These are phyloP conservation scores for Aspergillus heteromorphus DNA, from an alignment of 495 filamentous ascomycete species.

Conservation along the genomic window DNA sequence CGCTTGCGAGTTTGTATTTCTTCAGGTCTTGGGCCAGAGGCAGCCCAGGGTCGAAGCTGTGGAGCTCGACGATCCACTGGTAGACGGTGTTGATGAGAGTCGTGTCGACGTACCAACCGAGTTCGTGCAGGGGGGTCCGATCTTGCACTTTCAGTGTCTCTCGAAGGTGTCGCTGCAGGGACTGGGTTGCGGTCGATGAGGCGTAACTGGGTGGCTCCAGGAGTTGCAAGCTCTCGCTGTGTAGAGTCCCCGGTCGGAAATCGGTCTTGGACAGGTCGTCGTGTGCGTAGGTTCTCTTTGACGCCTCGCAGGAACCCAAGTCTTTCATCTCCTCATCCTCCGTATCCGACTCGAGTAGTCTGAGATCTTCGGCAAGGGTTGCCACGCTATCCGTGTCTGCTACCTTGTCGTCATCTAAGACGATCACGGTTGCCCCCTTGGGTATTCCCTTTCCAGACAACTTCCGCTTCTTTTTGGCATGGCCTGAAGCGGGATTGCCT, in stretches of 20 bases:
- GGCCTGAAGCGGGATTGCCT: conserved; percentile 16
- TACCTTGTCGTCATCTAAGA: neutral
- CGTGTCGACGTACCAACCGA: conserved; percentile 81
- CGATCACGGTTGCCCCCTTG: neutral
- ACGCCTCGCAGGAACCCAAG: neutral
- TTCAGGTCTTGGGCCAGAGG: conserved; percentile 77
- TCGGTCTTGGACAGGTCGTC: conserved; percentile 38
- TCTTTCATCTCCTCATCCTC: neutral
- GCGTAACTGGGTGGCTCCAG: conserved; percentile 65
- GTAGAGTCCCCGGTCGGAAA: conserved; percentile 62
- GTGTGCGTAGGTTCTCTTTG: neutral
- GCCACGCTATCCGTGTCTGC: conserved; percentile 8
- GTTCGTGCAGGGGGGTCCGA: conserved; percentile 54
- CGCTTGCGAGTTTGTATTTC: conserved; percentile 48
- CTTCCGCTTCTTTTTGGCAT: neutral
- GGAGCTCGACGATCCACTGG: conserved; percentile 90
- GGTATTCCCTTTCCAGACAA: neutral
- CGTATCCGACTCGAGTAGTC: neutral
- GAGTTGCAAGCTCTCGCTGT: conserved; percentile 48
- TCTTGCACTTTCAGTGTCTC: conserved; percentile 60
- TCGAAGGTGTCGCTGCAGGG: conserved; percentile 58
- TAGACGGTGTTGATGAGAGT: conserved; percentile 63
- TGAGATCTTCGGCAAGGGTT: conserved; percentile 11
- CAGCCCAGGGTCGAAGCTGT: conserved; percentile 66
- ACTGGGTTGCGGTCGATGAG: conserved; percentile 54